Evolutionary conservation across 164 flowering plant genomes (phyloP).

Genomic region (Tinospora cordifolia): DNA sequence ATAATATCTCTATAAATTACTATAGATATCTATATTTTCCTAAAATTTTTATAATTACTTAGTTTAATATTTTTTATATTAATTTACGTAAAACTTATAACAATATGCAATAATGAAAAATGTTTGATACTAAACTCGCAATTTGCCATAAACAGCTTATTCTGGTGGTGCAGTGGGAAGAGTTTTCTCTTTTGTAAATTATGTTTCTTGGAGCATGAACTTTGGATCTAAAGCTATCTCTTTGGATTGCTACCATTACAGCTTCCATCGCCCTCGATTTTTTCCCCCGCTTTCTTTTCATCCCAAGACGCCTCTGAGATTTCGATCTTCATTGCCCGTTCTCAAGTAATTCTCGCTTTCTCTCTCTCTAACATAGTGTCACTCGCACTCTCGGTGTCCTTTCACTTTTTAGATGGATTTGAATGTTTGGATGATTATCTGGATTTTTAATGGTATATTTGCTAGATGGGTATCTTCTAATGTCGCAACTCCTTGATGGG

Average conservation of each 20-base stretch:
- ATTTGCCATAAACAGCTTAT: too few species aligned
- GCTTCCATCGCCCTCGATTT: constrained; percentile 2
- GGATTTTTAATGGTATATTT: neutral
- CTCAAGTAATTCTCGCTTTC: constrained; percentile 13
- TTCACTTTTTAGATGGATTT: neutral
- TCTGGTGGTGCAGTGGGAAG: too few species aligned
- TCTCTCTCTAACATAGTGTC: neutral
- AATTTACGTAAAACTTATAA: too few species aligned
- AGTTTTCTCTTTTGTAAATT: too few species aligned
- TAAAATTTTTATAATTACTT: too few species aligned
- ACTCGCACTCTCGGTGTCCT: neutral
- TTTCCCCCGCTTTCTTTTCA: neutral
- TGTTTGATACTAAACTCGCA: too few species aligned
- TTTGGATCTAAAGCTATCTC: neutral
- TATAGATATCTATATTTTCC: too few species aligned
- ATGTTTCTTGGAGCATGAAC: neutral
- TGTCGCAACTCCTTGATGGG: neutral
- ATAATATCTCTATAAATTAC: too few species aligned
- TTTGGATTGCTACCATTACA: neutral
- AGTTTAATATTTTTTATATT: too few species aligned
- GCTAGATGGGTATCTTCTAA: neutral
- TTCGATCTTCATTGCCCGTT: neutral
- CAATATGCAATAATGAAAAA: too few species aligned
- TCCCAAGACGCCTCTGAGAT: neutral
- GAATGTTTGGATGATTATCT: neutral